Evolutionary conservation across 1,284 basidiomycete genomes (phyloP).

Genomic region (Leccinum subatratum): DNA sequence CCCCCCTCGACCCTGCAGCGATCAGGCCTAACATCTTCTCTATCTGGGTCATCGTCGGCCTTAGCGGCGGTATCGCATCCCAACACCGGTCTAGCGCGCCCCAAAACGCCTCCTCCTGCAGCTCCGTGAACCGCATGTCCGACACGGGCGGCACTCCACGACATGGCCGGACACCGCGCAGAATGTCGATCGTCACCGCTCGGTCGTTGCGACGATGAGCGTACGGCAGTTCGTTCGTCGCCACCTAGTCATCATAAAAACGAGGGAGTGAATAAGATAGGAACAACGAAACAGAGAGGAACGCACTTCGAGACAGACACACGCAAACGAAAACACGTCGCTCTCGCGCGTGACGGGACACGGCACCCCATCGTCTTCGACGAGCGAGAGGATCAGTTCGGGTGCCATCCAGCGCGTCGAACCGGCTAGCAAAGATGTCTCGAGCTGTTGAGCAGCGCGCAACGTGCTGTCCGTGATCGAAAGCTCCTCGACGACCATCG

Average conservation of each 20-base stretch:
- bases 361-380: constrained; percentile 40
- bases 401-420: constrained; percentile 49
- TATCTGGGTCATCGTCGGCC: constrained; percentile 31
- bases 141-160: constrained; percentile 24
- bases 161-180: constrained; percentile 47
- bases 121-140: constrained; percentile 19
- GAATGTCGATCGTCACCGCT: constrained; percentile 50
- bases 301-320: constrained; percentile 49
- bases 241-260: constrained; percentile 34
- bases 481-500: constrained; percentile 52
- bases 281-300: background rate
- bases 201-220: constrained; percentile 48
- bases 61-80: constrained; percentile 27
- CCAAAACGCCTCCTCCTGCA: constrained; percentile 35
- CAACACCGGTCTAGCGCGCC: constrained; percentile 43
- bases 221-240: constrained; percentile 49
- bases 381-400: constrained; percentile 46
- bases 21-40: constrained; percentile 17
- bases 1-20: constrained; percentile 4
- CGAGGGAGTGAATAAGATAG: background rate
- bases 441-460: constrained; percentile 30
- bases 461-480: constrained; percentile 30
- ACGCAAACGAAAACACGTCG: constrained; percentile 56
- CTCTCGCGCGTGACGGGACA: constrained; percentile 46
- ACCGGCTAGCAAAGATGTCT: constrained; percentile 49